These are phyloP conservation scores for Ceratocystis papillata DNA, from an alignment of 2,329 filamentous ascomycete genomes.

Conservation along the genomic window DNA sequence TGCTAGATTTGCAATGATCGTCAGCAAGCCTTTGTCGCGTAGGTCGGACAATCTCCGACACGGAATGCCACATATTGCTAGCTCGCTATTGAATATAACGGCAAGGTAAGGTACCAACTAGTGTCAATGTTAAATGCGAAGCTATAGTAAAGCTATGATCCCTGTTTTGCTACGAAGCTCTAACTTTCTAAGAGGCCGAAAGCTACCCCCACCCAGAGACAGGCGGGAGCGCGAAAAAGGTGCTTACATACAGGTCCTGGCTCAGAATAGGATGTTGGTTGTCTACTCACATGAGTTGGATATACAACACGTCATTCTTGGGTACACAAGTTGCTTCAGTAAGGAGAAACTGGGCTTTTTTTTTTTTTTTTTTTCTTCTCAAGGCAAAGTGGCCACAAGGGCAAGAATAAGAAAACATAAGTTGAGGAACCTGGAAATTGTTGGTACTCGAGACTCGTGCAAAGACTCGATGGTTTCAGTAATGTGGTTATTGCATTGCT, in stretches of 20 bases:
- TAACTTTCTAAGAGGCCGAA: not conserved
- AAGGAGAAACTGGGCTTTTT: not conserved
- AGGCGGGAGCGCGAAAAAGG: not conserved
- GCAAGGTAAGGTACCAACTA: not conserved
- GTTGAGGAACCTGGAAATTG: not conserved
- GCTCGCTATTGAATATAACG: not conserved
- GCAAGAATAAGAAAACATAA: not conserved
- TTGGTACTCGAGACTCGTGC: not conserved
- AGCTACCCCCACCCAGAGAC: not conserved
- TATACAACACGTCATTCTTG: too few species aligned
- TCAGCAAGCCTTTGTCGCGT: not conserved
- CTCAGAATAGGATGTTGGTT: not conserved
- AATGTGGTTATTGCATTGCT: not conserved
- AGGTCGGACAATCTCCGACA: conserved; percentile 1
- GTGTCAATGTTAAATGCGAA: not conserved
- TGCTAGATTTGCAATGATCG: conserved; percentile 1
- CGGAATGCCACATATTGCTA: not conserved
- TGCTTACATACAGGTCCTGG: not conserved
- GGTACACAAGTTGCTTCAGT: too few species aligned
- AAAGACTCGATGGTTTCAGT: not conserved
- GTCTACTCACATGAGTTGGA: too few species aligned
- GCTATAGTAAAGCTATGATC: not conserved
- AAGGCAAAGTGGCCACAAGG: not conserved
- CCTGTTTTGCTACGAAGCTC: not conserved
- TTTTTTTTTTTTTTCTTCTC: not conserved